phyloP scores from a whole-genome alignment of 441 rosid species.

The Biscutella laevigata region DNA sequence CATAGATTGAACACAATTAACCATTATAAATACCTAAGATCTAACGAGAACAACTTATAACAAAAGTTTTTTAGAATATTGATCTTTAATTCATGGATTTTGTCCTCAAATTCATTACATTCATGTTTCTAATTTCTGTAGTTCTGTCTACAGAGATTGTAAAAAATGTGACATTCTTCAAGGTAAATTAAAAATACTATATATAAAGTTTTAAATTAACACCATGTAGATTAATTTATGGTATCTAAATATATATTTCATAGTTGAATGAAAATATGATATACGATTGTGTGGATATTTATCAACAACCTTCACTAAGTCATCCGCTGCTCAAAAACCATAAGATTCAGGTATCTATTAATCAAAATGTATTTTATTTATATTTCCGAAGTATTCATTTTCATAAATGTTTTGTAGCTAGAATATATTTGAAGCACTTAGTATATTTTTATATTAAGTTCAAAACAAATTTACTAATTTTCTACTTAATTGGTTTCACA shows the following conservation, averaged over 20 bases:
- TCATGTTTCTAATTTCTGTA: no score
- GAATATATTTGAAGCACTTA: neutral
- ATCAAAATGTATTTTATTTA: neutral
- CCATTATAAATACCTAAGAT: no score
- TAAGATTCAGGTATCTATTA: neutral
- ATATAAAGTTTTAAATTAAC: neutral
- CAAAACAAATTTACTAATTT: neutral
- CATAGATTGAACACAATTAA: no score
- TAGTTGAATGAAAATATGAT: neutral
- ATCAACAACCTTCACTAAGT: neutral
- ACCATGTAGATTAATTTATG: no score
- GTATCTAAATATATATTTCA: neutral
- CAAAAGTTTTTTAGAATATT: no score
- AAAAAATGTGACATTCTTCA: no score
- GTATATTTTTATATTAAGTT: neutral
- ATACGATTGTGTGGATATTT: conserved; percentile 2
- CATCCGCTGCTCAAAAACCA: conserved; percentile 5
- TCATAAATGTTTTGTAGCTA: neutral
- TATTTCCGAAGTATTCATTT: neutral
- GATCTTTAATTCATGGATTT: no score
- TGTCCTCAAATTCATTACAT: no score
- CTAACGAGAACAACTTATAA: no score
- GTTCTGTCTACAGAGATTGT: no score
- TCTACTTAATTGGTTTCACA: neutral
- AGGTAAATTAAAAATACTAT: no score